Base-by-base conservation (phyloP, 192 early-diverging fungal species). In the Coemansia sp. region DNA sequence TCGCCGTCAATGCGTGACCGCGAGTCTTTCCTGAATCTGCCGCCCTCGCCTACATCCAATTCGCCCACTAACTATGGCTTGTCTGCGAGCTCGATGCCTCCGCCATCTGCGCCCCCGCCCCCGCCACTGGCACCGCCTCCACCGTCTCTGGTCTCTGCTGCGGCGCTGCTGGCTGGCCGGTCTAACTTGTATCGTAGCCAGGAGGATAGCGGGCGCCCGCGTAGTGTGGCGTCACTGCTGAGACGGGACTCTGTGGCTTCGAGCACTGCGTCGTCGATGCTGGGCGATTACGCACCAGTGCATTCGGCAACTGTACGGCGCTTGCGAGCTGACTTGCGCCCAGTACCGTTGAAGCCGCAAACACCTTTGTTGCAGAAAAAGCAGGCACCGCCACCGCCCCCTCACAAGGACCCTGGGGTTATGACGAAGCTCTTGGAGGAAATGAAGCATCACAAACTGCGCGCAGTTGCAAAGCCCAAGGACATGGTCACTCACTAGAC, bases 371-470 rank as follows among this genome's bases (percentile, higher is more conserved):
- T 23, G 25, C 63, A 53, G 25, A 59, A 16, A 23, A 23, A 52
- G 13, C 48, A 11, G 12, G 11, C 48, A 5, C 53, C 57, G n/a
- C 42, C 38, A 3, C 63, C 61, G 21, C 65, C 63, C 16, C 72
- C 77, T 5, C 72, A 81, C 61, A 75, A 69, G 61, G 73, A 81
- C 43, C 73, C 78, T n/a, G 64, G 67, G 11, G 73, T 81, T 1
- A 81, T 81, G 78, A 36, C 73, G 14, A 60, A 72, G 70, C 63
- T 81, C 11, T 60, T 81, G 55, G 62, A 68, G 21, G 78, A 81
- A 42, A 81, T 81, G 78, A 75, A 70, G 43, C 65, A 71, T 14
- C 78, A 81, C 56, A 68, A 63, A 37, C 70, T 81, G 35, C 73
- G 78, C 1, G 3, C 68, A 16, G 68, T 74, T 3, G 61, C 59